These are phyloP conservation scores for Diutina mesorugosa DNA, from an alignment of 1,139 yeast genomes.

Conservation along the genomic window DNA sequence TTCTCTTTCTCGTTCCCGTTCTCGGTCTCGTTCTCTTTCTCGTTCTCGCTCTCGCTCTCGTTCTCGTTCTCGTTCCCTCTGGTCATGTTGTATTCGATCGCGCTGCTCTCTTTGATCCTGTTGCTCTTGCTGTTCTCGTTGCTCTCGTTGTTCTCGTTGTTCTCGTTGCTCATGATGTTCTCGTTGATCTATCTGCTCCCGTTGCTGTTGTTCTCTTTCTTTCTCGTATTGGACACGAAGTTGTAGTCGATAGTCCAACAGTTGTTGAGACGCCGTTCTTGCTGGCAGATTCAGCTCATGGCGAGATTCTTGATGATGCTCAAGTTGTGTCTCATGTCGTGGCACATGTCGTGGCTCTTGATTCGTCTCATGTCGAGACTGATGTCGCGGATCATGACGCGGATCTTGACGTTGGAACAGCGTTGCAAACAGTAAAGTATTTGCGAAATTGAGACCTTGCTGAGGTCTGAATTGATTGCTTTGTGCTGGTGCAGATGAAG, in stretches of 20 bases:
- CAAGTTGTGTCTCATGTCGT: background rate
- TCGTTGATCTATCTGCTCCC: constrained; percentile 6
- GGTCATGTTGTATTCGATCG: constrained; percentile 3
- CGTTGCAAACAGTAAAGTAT: background rate
- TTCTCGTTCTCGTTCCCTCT: background rate
- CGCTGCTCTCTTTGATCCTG: background rate
- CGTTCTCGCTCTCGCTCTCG: constrained; percentile 3
- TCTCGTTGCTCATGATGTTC: constrained; percentile 8
- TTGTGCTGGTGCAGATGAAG: background rate
- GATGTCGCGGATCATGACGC: background rate
- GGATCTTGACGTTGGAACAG: background rate
- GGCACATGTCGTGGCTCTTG: background rate
- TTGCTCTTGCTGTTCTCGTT: constrained; percentile 4
- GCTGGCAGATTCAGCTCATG: background rate
- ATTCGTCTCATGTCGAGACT: background rate
- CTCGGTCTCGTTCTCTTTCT: background rate
- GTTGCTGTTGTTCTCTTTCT: constrained; percentile 12
- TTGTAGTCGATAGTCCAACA: background rate
- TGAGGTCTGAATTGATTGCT: background rate
- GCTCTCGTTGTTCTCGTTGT: constrained; percentile 4
- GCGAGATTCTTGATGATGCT: background rate
- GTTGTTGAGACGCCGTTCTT: background rate
- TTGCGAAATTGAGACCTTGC: background rate
- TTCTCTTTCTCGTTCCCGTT: constrained; percentile 3
- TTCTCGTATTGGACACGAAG: constrained; percentile 15